Base-by-base conservation (phyloP, 2,329 filamentous ascomycete species). In the Colletotrichum karsti region DNA sequence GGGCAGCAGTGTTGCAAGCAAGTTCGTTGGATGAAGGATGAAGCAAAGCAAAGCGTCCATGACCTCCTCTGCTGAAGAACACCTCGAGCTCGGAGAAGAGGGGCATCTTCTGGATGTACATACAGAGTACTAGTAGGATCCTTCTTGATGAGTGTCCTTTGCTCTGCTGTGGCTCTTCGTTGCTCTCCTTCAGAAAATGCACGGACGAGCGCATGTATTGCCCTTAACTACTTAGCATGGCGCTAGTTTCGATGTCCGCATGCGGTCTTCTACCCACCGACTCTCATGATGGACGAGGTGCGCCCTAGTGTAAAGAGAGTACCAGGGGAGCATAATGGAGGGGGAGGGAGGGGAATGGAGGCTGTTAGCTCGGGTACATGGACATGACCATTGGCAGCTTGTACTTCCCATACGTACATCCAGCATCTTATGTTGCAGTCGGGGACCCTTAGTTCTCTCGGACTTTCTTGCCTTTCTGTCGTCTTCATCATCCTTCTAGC, bases 1-100 rank as follows among this genome's bases (percentile, higher is more conserved):
- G 59, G 51, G 46, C 46, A 53, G 51, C 44, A 67, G 28, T 58
- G 59, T 63, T 57, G 64, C 64, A 57, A 58, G 51, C 50, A 56
- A 56, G 48, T 37, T 37, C 56, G 56, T 37, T 54, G 62, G 44
- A 41, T 44, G 62, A 59, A 51, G 62, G 44, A 41, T 44, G 62
- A 59, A 51, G 55, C 55, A 41, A 35, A 48, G 26, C 37, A 26
- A 59, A 18, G 35, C 33, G 63, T 41, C 46, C 57, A 51, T 37
- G 15, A 42, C 42, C 13, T 18, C 46, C 15, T 22, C 26, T 51
- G 46, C 46, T 28, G 7, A 51, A 12, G 46, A 26, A 33, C 15
- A 35, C 33, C 6, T 35, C 33, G 7, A 13, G 15, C 24, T 50
- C 26, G 5, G 13, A 26, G 30, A 18, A 53, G 28, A 37, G 15